Evolutionary conservation across 2,329 filamentous ascomycete species (phyloP).

Genomic region (Talaromyces atroroseus): DNA sequence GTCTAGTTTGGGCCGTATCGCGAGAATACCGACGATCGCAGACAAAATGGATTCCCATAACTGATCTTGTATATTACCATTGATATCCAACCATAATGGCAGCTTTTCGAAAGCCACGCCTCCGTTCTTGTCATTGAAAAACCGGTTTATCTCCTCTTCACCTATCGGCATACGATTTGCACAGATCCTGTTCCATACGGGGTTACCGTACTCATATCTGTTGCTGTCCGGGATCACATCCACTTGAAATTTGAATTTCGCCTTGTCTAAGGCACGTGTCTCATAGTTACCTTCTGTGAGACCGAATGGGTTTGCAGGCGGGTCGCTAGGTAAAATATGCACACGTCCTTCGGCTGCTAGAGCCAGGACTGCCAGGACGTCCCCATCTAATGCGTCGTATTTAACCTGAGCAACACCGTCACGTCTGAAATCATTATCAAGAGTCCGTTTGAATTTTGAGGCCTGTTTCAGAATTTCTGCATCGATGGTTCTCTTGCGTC

Average conservation of each 20-base stretch:
- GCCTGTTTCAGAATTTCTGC: constrained; percentile 37
- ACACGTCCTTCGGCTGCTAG: constrained; percentile 34
- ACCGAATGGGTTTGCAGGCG: constrained; percentile 42
- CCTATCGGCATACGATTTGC: not conserved
- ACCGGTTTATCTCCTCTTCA: not conserved
- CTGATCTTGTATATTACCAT: constrained; percentile 30
- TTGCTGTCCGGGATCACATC: constrained; percentile 31
- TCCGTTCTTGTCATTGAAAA: constrained; percentile 7
- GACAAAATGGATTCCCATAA: constrained; percentile 41
- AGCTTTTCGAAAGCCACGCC: constrained; percentile 22
- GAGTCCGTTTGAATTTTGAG: constrained; percentile 36
- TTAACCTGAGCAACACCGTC: constrained; percentile 28
- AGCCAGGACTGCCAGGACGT: constrained; percentile 40
- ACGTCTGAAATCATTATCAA: constrained; percentile 35
- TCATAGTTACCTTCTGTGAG: constrained; percentile 43
- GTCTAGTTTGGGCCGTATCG: constrained; percentile 36
- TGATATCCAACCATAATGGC: constrained; percentile 47
- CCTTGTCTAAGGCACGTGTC: constrained; percentile 43
- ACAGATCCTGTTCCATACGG: constrained; percentile 21
- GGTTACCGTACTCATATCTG: constrained; percentile 38
- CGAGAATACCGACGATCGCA: constrained; percentile 38
- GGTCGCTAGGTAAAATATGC: constrained; percentile 31
- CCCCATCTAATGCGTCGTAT: constrained; percentile 39
- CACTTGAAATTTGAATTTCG: constrained; percentile 37
- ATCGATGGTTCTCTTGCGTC: constrained; percentile 37